These are phyloP conservation scores for Cladosporium oxysporum DNA, from an alignment of 2,329 filamentous ascomycete genomes.

Conservation along the genomic window DNA sequence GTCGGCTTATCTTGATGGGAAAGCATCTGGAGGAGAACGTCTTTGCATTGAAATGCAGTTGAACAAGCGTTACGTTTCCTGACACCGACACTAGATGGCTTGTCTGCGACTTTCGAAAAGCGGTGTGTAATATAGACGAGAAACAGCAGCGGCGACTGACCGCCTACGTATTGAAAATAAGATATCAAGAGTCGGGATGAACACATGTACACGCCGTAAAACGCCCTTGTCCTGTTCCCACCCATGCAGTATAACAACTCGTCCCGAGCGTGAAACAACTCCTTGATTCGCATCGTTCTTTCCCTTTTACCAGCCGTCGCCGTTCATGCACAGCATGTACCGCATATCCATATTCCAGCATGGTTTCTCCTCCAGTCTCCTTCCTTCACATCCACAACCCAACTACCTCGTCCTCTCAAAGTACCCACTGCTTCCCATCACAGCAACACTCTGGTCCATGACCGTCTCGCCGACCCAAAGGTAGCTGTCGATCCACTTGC, in stretches of 20 bases:
- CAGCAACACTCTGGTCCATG: conserved; percentile 94
- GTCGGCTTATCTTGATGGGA: background rate
- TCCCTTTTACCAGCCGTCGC: background rate
- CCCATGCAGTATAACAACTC: background rate
- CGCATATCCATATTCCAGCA: background rate
- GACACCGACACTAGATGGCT: background rate
- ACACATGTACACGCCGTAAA: conserved; percentile 1
- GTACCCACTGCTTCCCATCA: conserved; percentile 83
- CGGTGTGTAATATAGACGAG: background rate
- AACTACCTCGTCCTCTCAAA: conserved; percentile 84
- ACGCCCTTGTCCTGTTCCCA: conserved; percentile 7
- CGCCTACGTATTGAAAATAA: background rate
- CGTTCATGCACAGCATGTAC: background rate
- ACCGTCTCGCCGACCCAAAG: conserved; percentile 95
- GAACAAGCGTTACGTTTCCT: background rate
- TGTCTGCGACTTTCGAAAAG: background rate
- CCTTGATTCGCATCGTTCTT: background rate
- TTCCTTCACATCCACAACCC: background rate
- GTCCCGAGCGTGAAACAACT: background rate
- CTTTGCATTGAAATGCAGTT: background rate
- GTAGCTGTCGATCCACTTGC: conserved; percentile 90
- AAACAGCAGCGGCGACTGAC: background rate
- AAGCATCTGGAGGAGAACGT: background rate
- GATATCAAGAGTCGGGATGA: conserved; percentile 2
- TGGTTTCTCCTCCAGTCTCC: too few species aligned